Base-by-base conservation (phyloP, 2,329 filamentous ascomycete genomes). In the Diplodia sapinea region DNA sequence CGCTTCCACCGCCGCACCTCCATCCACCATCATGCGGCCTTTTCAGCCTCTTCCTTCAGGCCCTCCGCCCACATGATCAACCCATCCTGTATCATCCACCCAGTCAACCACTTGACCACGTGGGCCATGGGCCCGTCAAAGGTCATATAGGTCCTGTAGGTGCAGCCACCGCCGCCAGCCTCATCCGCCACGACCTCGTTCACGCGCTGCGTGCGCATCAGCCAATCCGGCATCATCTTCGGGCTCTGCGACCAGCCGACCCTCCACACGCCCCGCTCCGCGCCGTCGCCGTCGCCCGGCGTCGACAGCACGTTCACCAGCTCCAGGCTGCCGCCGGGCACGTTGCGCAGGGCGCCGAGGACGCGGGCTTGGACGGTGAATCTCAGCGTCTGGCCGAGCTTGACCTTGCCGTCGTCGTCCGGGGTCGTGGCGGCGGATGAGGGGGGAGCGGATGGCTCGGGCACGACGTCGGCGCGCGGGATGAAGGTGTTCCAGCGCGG, bases 21-120 rank as follows among this genome's bases (percentile, higher is more conserved):
- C 64, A 66, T 1, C 26, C 67, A 31, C 6, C 11, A 20, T 56
- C 33, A 56, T 4, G 33, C 23, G 11, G 11, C n/a, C 33, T 38
- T 50, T 47, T 68, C 67, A 5, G 64, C 65, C 23, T 55, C 65
- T 36, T 26, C 51, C 40, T 69, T 69, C 57, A 69, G 33, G 13
- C 43, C 51, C 38, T 64, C 55, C 2, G 40, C 59, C 68, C 61
- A 64, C 50, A 63, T 47, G 29, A 62, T 40, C 56, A 62, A 54
- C 20, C 65, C 62, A 31, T 64, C 59, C 54, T 43, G 33, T 20
- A 66, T 43, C 57, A 65, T 47, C 62, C 52, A 67, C 23, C 57
- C 68, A 50, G 8, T 73, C 49, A 64, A 4, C 52, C 40, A 64
- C 38, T 64, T 68, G 50, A 68, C 66, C 29, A 64, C 6, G 15